Base-by-base conservation (phyloP, 495 filamentous ascomycete genomes). In the Oleoguttula mirabilis region DNA sequence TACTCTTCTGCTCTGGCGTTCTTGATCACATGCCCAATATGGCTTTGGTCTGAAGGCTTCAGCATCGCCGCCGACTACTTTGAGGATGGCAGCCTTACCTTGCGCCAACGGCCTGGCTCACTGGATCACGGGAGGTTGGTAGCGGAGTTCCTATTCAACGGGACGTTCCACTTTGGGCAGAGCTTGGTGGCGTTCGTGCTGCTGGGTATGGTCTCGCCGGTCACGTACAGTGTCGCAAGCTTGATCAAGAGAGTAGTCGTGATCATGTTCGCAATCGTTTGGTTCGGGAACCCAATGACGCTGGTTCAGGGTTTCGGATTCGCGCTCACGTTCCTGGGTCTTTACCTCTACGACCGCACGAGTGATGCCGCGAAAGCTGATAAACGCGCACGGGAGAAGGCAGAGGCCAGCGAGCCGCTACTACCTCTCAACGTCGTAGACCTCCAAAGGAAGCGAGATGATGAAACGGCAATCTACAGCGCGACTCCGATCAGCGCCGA, bases 211-310 rank as follows among this genome's bases (percentile, higher is more conserved):
- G 79, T 95, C 10, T 90, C 83, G 2, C 90, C 90, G 3, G 90
- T 99, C 23, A 95, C 92, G 2, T 99, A 99, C 67, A 93, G 84
- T 0, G 88, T 99, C 25, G 90, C 90, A 19, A 84, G 78, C 27
- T 68, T 99, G 35, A 87, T 96, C 49, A 99, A 99, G 62, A 80
- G 90, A 21, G 90, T 99, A 6, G 95, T 93, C 57, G 90, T 99
- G 48, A 94, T 99, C 55, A 72, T 86, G 38, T 83, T 90, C 51
- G 86, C 90, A 4, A 90, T 99, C 50, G 61, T 96, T 41, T 96
- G 88, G 88, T 99, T 95, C 66, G 82, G 87, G 38, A 93, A 76
- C 56, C 70, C 75, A 12, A 94, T 88, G 3, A 94, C 86, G 8
- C 64, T 66, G 6, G 57, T 90, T 27, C 90, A 99, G 61, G 85